phyloP scores from a whole-genome alignment of 768 basidiomycete genomes.

The Tubosaeta sp. region DNA sequence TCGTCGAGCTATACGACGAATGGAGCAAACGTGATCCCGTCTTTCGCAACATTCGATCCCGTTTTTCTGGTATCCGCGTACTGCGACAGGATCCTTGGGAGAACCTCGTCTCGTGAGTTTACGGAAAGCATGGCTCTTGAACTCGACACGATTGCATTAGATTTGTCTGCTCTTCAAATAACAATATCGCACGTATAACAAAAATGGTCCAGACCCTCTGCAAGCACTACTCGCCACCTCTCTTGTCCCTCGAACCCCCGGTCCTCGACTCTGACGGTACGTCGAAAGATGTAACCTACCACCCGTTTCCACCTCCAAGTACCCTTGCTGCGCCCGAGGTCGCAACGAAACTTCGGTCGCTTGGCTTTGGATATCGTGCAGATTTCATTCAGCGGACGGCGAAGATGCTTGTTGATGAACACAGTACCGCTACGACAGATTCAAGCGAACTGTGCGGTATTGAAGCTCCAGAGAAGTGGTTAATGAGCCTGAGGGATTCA shows the following conservation, averaged over 20 bases:
- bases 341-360: conserved; percentile 58
- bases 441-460: background rate
- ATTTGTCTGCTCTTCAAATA: conserved; percentile 97
- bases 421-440: conserved; percentile 26
- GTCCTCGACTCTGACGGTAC: conserved; percentile 25
- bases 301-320: conserved; percentile 83
- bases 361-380: conserved; percentile 97
- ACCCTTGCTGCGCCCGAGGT: conserved; percentile 57
- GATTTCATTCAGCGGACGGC: conserved; percentile 84
- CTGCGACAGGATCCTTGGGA: conserved; percentile 95
- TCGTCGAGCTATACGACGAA: conserved; percentile 63
- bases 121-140: conserved; percentile 1
- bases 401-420: conserved; percentile 63
- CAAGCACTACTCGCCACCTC: conserved; percentile 64
- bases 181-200: conserved; percentile 92
- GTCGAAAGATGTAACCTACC: conserved; percentile 43
- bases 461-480: conserved; percentile 60
- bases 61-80: conserved; percentile 81
- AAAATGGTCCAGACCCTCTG: conserved; percentile 89
- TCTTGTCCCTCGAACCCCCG: conserved; percentile 48
- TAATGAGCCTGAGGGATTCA: conserved; percentile 46
- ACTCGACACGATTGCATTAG: conserved; percentile 37
- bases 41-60: conserved; percentile 57
- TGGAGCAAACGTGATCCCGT: conserved; percentile 76
- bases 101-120: conserved; percentile 83